Conservation (phyloP, 345 rosid species). For the Salix viminalis region DNA sequence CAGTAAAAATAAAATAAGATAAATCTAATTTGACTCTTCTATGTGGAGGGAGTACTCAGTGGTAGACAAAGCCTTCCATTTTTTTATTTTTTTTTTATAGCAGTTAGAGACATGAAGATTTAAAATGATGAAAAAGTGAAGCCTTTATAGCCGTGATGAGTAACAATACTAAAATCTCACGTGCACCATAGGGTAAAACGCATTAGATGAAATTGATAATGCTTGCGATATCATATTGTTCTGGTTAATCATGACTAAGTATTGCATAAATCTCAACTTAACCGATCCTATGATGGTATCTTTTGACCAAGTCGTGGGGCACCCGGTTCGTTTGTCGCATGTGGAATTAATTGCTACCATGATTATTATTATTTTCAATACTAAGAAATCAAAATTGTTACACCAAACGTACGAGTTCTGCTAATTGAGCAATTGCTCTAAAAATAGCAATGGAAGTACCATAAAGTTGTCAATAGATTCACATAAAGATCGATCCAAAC, state of each 20-base stretch:
- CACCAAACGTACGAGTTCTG: slow-evolving; percentile 8
- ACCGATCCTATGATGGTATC: slow-evolving; percentile 24
- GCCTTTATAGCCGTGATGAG: slow-evolving; percentile 12
- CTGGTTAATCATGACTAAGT: slow-evolving; percentile 25
- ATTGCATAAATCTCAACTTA: slow-evolving; percentile 21
- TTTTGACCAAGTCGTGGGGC: slow-evolving; percentile 17
- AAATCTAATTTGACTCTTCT: too few relatives aligned
- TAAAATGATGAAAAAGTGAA: slow-evolving; percentile 2
- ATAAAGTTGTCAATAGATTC: slow-evolving; percentile 31
- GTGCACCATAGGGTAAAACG: slow-evolving; percentile 25
- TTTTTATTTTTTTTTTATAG: background rate
- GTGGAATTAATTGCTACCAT: slow-evolving; percentile 10
- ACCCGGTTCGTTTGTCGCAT: slow-evolving; percentile 26
- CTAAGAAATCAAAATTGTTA: background rate
- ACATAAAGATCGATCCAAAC: slow-evolving; percentile 9
- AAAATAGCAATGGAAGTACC: slow-evolving; percentile 15
- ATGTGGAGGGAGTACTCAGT: too few relatives aligned
- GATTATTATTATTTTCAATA: background rate
- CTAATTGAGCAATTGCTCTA: slow-evolving; percentile 9
- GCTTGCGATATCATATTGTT: slow-evolving; percentile 31
- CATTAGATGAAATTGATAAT: slow-evolving; percentile 20
- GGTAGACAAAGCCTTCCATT: too few relatives aligned
- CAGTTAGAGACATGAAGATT: background rate
- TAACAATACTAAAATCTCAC: slow-evolving; percentile 31
- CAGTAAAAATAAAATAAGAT: too few relatives aligned